Base-by-base conservation (phyloP, 352 stramenopile genomes). In the Globisporangium apiculatum region DNA sequence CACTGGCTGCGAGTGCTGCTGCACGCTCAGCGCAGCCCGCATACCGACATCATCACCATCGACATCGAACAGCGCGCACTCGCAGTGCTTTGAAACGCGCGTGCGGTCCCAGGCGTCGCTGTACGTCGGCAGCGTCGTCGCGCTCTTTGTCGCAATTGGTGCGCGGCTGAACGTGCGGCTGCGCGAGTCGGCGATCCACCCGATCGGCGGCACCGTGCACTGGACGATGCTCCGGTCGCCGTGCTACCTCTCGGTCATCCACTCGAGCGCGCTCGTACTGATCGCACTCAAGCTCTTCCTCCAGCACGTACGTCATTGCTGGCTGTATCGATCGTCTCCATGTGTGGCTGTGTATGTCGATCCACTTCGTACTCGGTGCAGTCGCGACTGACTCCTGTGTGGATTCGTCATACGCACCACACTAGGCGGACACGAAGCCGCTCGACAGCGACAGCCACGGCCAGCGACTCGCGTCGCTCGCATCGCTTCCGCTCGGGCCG, bases 241-340 rank as follows among this genome's bases (percentile, higher is more conserved):
- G 10, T 87, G 87, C 62, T 88, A 74, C 49, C 58, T 91, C 42
- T 59, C 68, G 2, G 72, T 85, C 47, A 68, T 74, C 31, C 83
- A 93, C 55, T 69, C 87, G 31, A 76, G 72, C 52, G 87, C 75
- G 38, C 55, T 93, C 45, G 45, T 79, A 11, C 68, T 93, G 12
- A 73, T 93, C 4, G 59, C 64, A 41, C 73, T 93, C 45, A 91
- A 93, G 58, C 61, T 86, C 46, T 87, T 93, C 42, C 61, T 93
- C n/a, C 79, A 93, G 43, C 83, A 91, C 55, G 75, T 82, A 67
- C 47, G 67, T 48, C 46, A 61, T 37, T 0, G 38, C 46, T 15
- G 38, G 24, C 24, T 31, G 24, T 31, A 31, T 31, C 24, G 24
- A 31, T 31, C 24, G 24, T 31, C 24, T 31, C 8, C 35, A n/a